These are phyloP conservation scores for Recurvomyces mirabilis DNA, from an alignment of 495 filamentous ascomycete genomes.

Conservation along the genomic window DNA sequence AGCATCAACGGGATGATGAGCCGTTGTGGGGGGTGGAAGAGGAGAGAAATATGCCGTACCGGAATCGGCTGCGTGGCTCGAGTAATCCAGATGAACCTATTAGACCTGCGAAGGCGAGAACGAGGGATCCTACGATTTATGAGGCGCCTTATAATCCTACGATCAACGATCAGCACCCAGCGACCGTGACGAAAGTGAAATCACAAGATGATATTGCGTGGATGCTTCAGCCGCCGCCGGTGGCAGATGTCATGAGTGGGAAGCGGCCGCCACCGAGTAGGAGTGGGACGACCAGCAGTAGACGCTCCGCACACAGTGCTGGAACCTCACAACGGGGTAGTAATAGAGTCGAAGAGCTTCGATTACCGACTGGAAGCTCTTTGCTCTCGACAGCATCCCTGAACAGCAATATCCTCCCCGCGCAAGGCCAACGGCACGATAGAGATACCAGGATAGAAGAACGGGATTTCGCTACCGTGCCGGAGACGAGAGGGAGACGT, in stretches of 20 bases:
- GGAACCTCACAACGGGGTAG: constrained; percentile 34
- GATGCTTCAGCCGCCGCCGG: constrained; percentile 85
- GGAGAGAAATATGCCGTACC: no score
- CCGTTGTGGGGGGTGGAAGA: constrained; percentile 56
- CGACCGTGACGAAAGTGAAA: constrained; percentile 48
- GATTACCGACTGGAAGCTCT: constrained; percentile 28
- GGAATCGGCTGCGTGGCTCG: no score
- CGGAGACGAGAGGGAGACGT: constrained; percentile 1
- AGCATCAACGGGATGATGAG: constrained; percentile 78
- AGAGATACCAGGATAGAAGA: constrained; percentile 8
- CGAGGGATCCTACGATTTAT: constrained; percentile 39
- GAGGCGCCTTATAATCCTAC: constrained; percentile 54
- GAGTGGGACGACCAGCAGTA: constrained; percentile 37
- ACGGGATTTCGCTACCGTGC: constrained; percentile 1
- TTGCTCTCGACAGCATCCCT: constrained; percentile 21
- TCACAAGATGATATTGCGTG: constrained; percentile 48
- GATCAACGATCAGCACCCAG: constrained; percentile 77
- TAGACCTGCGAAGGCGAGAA: constrained; percentile 26
- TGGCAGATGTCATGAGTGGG: constrained; percentile 75
- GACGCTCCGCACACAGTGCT: constrained; percentile 20
- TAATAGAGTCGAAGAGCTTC: constrained; percentile 25
- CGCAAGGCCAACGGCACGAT: constrained; percentile 22
- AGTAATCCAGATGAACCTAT: background rate
- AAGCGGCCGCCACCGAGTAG: constrained; percentile 48
- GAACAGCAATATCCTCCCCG: no score